phyloP scores from a whole-genome alignment of 495 filamentous ascomycete species.

The Sordaria brevicollis region DNA sequence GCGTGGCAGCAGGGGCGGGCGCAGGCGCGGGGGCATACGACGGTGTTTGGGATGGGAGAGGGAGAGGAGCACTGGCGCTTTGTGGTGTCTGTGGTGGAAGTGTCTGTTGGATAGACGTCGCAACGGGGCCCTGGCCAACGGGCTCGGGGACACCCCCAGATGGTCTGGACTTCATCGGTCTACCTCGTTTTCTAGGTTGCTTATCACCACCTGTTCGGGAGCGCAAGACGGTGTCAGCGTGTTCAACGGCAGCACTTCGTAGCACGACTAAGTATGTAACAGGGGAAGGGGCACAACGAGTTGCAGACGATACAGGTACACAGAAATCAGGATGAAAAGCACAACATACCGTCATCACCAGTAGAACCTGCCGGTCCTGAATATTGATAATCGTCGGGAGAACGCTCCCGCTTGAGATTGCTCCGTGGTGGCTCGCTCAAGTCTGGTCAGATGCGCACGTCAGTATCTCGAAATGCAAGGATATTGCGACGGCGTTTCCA shows the following conservation, averaged over 20 bases:
- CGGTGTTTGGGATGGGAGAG: constrained; percentile 45
- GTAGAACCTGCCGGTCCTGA: constrained; percentile 45
- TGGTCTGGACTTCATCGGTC: constrained; percentile 61
- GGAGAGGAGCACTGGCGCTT: constrained; percentile 53
- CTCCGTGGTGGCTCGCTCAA: constrained; percentile 40
- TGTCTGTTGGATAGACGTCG: constrained; percentile 32
- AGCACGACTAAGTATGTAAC: constrained; percentile 28
- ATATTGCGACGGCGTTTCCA: constrained; percentile 4
- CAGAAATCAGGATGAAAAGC: constrained; percentile 19
- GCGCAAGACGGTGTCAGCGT: constrained; percentile 28
- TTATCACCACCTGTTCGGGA: constrained; percentile 43
- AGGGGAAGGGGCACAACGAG: constrained; percentile 9
- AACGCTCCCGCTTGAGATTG: constrained; percentile 87
- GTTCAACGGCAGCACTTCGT: constrained; percentile 19
- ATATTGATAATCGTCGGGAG: constrained; percentile 67
- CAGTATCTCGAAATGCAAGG: constrained; percentile 11
- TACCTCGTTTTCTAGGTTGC: constrained; percentile 67
- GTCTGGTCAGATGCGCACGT: constrained; percentile 22
- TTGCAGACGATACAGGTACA: constrained; percentile 22
- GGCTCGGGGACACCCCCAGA: constrained; percentile 35
- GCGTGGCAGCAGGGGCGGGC: constrained; percentile 40
- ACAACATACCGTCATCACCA: constrained; percentile 76
- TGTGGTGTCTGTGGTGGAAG: constrained; percentile 69
- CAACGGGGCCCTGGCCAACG: constrained; percentile 43
- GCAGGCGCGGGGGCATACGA: constrained; percentile 60